Conservation (phyloP, 768 basidiomycete species). For the Porphyrellus cyaneotinctus region DNA sequence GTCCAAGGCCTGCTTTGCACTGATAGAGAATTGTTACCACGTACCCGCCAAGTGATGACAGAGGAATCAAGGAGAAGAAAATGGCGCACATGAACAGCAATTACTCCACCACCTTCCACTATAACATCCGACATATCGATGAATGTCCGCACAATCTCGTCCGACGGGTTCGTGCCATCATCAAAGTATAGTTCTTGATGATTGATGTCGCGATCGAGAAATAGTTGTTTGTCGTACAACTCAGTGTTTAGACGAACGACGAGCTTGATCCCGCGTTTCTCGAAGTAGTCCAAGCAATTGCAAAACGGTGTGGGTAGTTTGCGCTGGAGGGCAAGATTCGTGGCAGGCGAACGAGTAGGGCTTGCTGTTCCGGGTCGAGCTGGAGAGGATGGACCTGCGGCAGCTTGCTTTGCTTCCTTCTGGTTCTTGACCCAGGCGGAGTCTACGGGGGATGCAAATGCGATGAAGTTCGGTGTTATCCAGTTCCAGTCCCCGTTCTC, state of each 20-base stretch:
- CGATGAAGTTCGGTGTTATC: conserved; percentile 88
- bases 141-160: conserved; percentile 91
- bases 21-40: conserved; percentile 33
- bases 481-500: conserved; percentile 97
- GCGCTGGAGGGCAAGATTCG: conserved; percentile 63
- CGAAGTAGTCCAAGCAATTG: conserved; percentile 93
- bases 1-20: conserved; percentile 96
- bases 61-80: conserved; percentile 4
- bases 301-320: conserved; percentile 76
- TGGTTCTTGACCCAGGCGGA: conserved; percentile 72
- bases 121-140: conserved; percentile 79
- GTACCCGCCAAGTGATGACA: conserved; percentile 13
- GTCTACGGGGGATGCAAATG: conserved; percentile 91
- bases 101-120: conserved; percentile 73
- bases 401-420: conserved; percentile 54
- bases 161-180: conserved; percentile 96
- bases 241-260: conserved; percentile 93
- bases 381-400: conserved; percentile 22
- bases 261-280: conserved; percentile 79
- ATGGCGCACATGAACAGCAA: conserved; percentile 79
- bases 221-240: conserved; percentile 79
- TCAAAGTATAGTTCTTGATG: conserved; percentile 95
- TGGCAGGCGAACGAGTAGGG: conserved; percentile 24
- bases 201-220: conserved; percentile 79
- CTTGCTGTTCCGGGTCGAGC: conserved; percentile 26